Evolutionary conservation across 148 eudicot species (phyloP).

Genomic region (Amaranthus hypochondriacus): DNA sequence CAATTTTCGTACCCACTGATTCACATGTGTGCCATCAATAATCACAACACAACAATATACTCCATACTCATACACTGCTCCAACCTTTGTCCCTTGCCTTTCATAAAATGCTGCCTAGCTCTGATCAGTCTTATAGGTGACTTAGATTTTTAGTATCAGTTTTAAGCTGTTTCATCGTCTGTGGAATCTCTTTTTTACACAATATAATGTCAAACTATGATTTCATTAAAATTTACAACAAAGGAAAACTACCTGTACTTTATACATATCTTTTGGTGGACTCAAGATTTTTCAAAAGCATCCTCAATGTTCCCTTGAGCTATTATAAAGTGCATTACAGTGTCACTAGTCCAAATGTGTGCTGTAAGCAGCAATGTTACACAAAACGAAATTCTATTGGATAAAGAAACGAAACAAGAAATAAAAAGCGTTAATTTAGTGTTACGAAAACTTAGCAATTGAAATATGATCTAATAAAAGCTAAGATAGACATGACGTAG

Average conservation of each 20-base stretch:
- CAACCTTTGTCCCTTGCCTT: slow-evolving; percentile 42
- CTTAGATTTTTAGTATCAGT: slow-evolving; percentile 20
- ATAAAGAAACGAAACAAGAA: too few species aligned
- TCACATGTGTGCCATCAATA: slow-evolving; percentile 82
- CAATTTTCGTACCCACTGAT: slow-evolving; percentile 71
- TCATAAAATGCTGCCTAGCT: slow-evolving; percentile 19
- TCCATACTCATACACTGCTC: slow-evolving; percentile 47
- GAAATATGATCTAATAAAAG: too few species aligned
- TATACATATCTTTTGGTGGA: too few species aligned
- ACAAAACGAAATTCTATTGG: too few species aligned
- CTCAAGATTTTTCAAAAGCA: too few species aligned
- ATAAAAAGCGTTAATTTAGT: too few species aligned
- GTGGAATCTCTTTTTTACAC: background rate
- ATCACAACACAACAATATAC: slow-evolving; percentile 63
- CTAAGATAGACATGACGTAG: too few species aligned
- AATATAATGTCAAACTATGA: background rate
- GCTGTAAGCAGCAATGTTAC: too few species aligned
- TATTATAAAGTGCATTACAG: background rate
- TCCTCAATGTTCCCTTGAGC: too few species aligned
- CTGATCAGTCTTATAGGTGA: slow-evolving; percentile 12
- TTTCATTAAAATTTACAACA: background rate
- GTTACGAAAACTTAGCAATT: too few species aligned
- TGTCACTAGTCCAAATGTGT: background rate
- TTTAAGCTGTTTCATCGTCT: background rate
- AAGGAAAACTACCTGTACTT: slow-evolving; percentile 6